These are phyloP conservation scores for Sporormia fimetaria DNA, from an alignment of 495 filamentous ascomycete genomes.

Conservation along the genomic window DNA sequence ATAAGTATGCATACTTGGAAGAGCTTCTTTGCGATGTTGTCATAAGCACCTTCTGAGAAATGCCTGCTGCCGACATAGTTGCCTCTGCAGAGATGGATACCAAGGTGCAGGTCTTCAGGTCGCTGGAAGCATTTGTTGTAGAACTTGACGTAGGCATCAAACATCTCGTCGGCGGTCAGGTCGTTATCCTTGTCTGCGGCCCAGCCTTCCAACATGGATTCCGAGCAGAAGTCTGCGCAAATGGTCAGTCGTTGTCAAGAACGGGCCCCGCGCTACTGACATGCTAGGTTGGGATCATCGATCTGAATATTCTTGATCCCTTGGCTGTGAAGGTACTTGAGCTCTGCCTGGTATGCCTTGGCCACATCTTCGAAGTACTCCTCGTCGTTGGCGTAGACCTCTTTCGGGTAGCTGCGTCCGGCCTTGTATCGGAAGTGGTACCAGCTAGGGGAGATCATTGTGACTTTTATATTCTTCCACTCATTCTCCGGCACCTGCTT, in stretches of 20 bases:
- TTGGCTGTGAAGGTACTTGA: conserved; percentile 28
- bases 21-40: conserved; percentile 53
- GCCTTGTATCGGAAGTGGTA: conserved; percentile 31
- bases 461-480: conserved; percentile 33
- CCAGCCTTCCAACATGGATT: conserved; percentile 51
- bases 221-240: conserved; percentile 46
- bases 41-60: conserved; percentile 58
- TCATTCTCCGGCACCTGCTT: conserved; percentile 27
- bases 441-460: conserved; percentile 30
- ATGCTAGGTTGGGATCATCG: conserved; percentile 40
- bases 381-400: conserved; percentile 29
- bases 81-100: conserved; percentile 55
- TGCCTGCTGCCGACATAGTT: conserved; percentile 45
- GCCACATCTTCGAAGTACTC: conserved; percentile 33
- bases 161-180: conserved; percentile 39
- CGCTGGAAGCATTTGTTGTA: conserved; percentile 48
- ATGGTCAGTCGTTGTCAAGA: conserved; percentile 1
- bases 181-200: conserved; percentile 46
- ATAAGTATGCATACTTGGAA: conserved; percentile 33
- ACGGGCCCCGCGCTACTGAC: conserved; percentile 11
- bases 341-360: conserved; percentile 30
- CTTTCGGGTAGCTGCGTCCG: conserved; percentile 27
- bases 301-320: conserved; percentile 35
- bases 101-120: conserved; percentile 51
- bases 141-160: conserved; percentile 49